phyloP scores from a whole-genome alignment of 2,329 filamentous ascomycete genomes.

The Helotiales sp. region DNA sequence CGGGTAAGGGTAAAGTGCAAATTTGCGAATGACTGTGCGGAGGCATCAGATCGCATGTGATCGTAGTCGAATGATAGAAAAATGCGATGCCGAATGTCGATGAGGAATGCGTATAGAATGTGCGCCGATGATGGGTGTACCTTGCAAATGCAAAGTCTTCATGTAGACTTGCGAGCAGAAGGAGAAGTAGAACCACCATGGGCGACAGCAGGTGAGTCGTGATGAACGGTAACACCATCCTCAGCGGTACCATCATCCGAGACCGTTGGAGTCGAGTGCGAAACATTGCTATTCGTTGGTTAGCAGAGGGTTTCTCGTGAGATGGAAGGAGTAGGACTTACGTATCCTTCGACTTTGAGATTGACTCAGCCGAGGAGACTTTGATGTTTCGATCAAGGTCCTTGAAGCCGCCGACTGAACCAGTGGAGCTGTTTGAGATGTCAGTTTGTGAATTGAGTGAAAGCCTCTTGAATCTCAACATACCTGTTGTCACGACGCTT shows the following conservation, averaged over 20 bases:
- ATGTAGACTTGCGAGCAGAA: constrained; percentile 40
- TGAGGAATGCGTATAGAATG: constrained; percentile 16
- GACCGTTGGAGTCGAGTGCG: constrained; percentile 38
- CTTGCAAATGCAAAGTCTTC: constrained; percentile 5
- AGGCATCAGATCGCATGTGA: constrained; percentile 27
- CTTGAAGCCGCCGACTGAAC: constrained; percentile 39
- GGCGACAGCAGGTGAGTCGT: constrained; percentile 41
- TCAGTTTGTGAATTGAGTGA: constrained; percentile 7
- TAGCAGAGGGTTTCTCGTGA: background rate
- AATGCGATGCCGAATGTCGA: constrained; percentile 15
- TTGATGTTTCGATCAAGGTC: constrained; percentile 41
- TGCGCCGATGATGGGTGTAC: background rate
- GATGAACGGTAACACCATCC: constrained; percentile 41
- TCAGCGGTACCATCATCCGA: constrained; percentile 44
- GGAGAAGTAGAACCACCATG: constrained; percentile 38
- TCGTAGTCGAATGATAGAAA: constrained; percentile 24
- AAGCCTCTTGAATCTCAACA: background rate
- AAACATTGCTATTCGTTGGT: constrained; percentile 26
- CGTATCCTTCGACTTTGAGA: constrained; percentile 37
- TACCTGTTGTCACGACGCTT: constrained; percentile 41
- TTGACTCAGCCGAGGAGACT: constrained; percentile 37
- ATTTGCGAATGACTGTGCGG: constrained; percentile 28
- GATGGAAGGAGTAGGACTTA: constrained; percentile 28
- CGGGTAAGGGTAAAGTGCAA: constrained; percentile 34
- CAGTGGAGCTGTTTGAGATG: constrained; percentile 27